Base-by-base conservation (phyloP, 768 basidiomycete species). In the Serendipita indica region DNA sequence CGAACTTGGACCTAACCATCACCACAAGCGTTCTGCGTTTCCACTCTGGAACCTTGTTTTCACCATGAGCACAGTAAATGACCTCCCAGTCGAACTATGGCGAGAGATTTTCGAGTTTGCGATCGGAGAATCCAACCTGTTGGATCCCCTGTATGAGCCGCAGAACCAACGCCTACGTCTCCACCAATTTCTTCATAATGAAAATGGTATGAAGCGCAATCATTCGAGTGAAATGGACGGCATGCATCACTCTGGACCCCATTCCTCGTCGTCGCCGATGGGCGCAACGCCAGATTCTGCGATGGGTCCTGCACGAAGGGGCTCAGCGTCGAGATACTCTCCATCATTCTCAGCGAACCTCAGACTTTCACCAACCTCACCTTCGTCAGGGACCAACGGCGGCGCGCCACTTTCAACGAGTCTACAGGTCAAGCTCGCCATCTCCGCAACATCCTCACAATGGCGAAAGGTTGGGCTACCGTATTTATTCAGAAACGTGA, bases 91-190 rank as follows among this genome's bases (percentile, higher is more conserved):
- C 12, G 49, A 54, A 30, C 20, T 54, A 20, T 54, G 49, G 49
- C n/a, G 10, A n/a, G 49, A 54, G 30, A 54, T 54, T 7, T 54
- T 54, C 30, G 49, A 54, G 30, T 54, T 54, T 54, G 49, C 49
- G 30, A 54, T 54, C 22, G 49, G 30, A 27, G 49, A 54, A 10
- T 22, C 20, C n/a, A n/a, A 30, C 16, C 30, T 54, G 10, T 28
- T 27, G 7, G 49, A 54, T n/a, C 49, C 49, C 7, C 10, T 54
- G 16, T 54, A 54, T 28, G 49, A 54, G 22, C 49, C 30, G n/a
- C 49, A 33, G 10, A 16, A 54, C 7, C 3, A 12, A 28, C 20
- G 49, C 18, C 7, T 25, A 25, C 18, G 41, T 7, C 41, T 43
- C 5, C 16, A 7, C 27, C n/a, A n/a, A n/a, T n/a, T n/a, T n/a